These are phyloP conservation scores for Clohesyomyces aquaticus DNA, from an alignment of 495 filamentous ascomycete species.

Conservation along the genomic window DNA sequence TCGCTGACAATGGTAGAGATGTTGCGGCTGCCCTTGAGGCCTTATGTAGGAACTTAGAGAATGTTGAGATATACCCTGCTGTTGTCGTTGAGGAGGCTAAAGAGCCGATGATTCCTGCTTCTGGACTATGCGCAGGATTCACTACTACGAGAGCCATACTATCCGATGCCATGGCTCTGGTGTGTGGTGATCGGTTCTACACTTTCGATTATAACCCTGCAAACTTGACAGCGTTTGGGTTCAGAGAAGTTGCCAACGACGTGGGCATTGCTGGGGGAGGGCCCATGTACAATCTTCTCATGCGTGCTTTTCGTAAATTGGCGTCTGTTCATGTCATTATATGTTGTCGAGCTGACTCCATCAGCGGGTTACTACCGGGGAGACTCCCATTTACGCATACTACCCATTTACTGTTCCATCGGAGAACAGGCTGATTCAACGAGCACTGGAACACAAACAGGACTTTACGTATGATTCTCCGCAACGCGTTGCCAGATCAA, in stretches of 20 bases:
- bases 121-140: slow-evolving; percentile 75
- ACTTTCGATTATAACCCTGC: slow-evolving; percentile 53
- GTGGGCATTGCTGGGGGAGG: neutral
- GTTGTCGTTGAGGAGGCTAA: slow-evolving; percentile 60
- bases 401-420: slow-evolving; percentile 80
- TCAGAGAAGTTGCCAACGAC: neutral
- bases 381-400: slow-evolving; percentile 84
- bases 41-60: neutral
- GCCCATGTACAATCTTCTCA: slow-evolving; percentile 69
- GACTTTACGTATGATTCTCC: slow-evolving; percentile 34
- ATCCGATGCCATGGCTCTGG: slow-evolving; percentile 79
- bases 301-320: slow-evolving; percentile 68
- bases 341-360: neutral
- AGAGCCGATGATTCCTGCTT: slow-evolving; percentile 69
- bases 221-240: slow-evolving; percentile 39
- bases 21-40: neutral
- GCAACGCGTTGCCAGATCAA: neutral
- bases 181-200: slow-evolving; percentile 83
- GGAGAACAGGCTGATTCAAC: slow-evolving; percentile 76
- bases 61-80: slow-evolving; percentile 22
- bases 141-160: slow-evolving; percentile 81
- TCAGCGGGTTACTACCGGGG: slow-evolving; percentile 71
- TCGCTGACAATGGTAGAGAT: neutral
- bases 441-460: slow-evolving; percentile 61
- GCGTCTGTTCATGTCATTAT: too few species aligned